These are phyloP conservation scores for Plasmodium sp. DNA, from an alignment of 169 alveolate species.

Conservation along the genomic window DNA sequence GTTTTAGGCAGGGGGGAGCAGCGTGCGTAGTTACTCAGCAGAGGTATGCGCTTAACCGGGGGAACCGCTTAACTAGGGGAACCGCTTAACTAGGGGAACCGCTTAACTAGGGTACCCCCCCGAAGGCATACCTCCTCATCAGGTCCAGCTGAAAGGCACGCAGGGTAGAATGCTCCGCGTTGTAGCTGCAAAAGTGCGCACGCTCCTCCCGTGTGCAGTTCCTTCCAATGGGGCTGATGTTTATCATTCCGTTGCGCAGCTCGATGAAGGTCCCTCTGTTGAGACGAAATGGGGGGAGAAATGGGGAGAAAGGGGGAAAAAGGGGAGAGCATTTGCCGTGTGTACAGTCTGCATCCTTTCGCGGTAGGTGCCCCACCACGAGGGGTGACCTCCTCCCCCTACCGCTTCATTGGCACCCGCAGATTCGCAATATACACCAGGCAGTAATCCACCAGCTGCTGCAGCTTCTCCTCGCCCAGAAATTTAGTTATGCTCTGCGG, in stretches of 20 bases:
- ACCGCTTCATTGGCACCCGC: conserved; percentile 95
- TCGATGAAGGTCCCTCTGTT: conserved; percentile 95
- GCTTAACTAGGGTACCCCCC: background rate
- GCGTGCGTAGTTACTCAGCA: too few species aligned
- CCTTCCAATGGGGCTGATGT: conserved; percentile 97
- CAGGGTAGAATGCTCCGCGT: conserved; percentile 79
- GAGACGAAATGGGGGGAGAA: background rate
- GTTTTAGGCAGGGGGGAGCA: conserved; percentile 72
- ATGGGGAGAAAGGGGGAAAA: background rate
- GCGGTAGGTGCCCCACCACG: background rate
- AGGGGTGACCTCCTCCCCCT: background rate
- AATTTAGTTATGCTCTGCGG: conserved; percentile 78
- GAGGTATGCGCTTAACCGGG: too few species aligned
- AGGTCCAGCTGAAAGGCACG: conserved; percentile 17
- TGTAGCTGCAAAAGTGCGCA: conserved; percentile 90
- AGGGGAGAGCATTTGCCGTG: background rate
- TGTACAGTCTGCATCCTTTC: background rate
- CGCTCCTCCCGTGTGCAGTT: conserved; percentile 95
- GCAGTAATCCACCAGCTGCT: conserved; percentile 90
- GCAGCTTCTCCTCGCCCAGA: conserved; percentile 90
- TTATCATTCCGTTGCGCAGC: conserved; percentile 95
- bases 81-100: conserved; percentile 84
- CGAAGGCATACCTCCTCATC: conserved; percentile 12
- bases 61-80: too few species aligned
- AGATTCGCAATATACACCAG: conserved; percentile 91